Conservation (phyloP, 306 rosid genomes). For the Myrica gale region DNA sequence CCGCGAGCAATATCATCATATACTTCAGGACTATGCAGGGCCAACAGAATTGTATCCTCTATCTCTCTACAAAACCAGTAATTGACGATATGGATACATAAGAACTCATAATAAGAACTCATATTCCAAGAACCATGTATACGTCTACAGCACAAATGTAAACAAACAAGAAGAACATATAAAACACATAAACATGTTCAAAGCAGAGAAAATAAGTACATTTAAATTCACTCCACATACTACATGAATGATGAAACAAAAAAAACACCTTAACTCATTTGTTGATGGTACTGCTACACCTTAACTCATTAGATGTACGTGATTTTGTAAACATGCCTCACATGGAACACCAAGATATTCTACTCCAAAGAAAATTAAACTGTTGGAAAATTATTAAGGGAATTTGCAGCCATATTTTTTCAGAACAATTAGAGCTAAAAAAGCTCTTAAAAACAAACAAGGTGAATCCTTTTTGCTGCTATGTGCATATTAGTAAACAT, state of each 20-base stretch:
- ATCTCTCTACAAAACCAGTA: conserved; percentile 54
- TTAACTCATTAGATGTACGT: too few species aligned
- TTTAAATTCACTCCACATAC: neutral
- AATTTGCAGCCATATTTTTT: neutral
- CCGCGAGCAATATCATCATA: conserved; percentile 86
- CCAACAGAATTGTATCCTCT: conserved; percentile 81
- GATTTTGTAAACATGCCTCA: neutral
- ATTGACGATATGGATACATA: conserved; percentile 15
- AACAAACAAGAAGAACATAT: neutral
- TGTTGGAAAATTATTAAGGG: neutral
- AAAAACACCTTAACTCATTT: too few species aligned
- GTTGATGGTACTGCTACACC: too few species aligned
- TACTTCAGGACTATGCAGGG: conserved; percentile 77
- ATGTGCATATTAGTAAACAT: conserved; percentile 2
- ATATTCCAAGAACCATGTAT: conserved; percentile 3
- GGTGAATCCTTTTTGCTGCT: neutral
- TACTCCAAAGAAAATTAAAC: neutral
- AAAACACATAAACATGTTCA: conserved; percentile 7
- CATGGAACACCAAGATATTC: conserved; percentile 10
- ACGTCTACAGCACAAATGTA: conserved; percentile 2
- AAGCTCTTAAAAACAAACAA: neutral
- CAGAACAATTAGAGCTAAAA: neutral
- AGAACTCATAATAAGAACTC: conserved; percentile 21
- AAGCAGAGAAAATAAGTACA: conserved; percentile 12
- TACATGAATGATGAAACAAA: too few species aligned